Evolutionary conservation across 2,329 filamentous ascomycete genomes (phyloP).

Genomic region (Curvularia sp.): DNA sequence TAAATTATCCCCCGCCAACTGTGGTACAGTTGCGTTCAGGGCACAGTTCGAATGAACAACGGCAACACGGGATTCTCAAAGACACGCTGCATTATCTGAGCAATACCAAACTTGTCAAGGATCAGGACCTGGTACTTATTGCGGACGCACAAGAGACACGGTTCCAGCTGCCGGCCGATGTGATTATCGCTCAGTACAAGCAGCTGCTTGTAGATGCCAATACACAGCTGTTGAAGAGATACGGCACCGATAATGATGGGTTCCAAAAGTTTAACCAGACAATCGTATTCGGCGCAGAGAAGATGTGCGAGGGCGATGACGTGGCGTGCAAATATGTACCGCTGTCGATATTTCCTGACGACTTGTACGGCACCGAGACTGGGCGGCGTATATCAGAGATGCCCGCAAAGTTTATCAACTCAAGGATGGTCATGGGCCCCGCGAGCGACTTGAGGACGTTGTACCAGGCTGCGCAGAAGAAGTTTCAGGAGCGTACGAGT

Average conservation of each 20-base stretch:
- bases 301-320: conserved; percentile 60
- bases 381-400: conserved; percentile 39
- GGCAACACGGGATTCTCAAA: conserved; percentile 56
- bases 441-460: conserved; percentile 58
- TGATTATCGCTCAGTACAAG: conserved; percentile 69
- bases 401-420: conserved; percentile 56
- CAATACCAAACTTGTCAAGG: conserved; percentile 56
- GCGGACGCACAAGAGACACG: conserved; percentile 70
- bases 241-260: conserved; percentile 49
- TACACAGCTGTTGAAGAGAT: conserved; percentile 58
- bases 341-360: conserved; percentile 58
- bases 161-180: conserved; percentile 69
- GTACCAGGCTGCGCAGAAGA: conserved; percentile 54
- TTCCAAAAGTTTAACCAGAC: conserved; percentile 56
- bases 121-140: conserved; percentile 69
- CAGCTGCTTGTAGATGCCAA: conserved; percentile 62
- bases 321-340: conserved; percentile 63
- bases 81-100: conserved; percentile 59
- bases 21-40: conserved; percentile 57
- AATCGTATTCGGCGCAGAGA: conserved; percentile 64
- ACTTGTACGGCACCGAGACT: conserved; percentile 58
- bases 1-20: conserved; percentile 66
- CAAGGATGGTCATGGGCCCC: conserved; percentile 60
- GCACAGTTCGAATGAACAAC: conserved; percentile 34
- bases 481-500: conserved; percentile 45